A percentile compares a stretch with the other conserved stretches of the same genome.
Conservation (phyloP, 192 early-diverging fungal species). For the Dispira simplex region DNA sequence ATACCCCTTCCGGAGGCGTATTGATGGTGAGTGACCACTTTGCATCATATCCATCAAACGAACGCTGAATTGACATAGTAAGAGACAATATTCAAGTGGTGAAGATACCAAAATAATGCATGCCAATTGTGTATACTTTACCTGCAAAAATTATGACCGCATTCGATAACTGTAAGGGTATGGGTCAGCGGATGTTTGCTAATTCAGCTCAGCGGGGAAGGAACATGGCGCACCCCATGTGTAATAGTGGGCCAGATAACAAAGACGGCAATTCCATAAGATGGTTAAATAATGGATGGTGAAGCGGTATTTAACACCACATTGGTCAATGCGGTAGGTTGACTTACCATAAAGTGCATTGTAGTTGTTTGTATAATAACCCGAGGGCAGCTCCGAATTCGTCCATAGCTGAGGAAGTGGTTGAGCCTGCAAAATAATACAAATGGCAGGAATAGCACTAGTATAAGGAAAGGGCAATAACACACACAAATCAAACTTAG, state of each 20-base stretch:
- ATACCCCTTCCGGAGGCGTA: not conserved
- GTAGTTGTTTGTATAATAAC: not conserved
- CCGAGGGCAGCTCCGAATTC: not conserved
- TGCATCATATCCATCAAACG: not conserved
- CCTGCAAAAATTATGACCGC: conserved; percentile 11
- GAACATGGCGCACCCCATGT: too few species aligned
- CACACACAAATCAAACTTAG: too few species aligned
- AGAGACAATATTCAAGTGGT: not conserved
- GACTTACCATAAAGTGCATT: conserved; percentile 2
- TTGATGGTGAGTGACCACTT: not conserved
- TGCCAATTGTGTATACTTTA: not conserved
- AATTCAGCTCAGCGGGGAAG: not conserved
- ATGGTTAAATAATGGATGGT: not conserved
- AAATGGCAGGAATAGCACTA: too few species aligned
- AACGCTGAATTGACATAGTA: not conserved
- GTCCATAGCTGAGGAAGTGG: too few species aligned
- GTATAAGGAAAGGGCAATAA: too few species aligned
- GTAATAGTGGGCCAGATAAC: not conserved
- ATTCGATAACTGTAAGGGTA: not conserved
- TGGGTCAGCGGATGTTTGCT: not conserved
- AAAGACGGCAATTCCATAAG: not conserved
- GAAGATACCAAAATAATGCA: not conserved
- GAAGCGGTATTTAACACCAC: not conserved
- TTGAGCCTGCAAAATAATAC: too few species aligned
- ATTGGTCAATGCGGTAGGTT: not conserved